Conservation (phyloP, 1,284 basidiomycete species). For the Leccinum ponderosum region DNA sequence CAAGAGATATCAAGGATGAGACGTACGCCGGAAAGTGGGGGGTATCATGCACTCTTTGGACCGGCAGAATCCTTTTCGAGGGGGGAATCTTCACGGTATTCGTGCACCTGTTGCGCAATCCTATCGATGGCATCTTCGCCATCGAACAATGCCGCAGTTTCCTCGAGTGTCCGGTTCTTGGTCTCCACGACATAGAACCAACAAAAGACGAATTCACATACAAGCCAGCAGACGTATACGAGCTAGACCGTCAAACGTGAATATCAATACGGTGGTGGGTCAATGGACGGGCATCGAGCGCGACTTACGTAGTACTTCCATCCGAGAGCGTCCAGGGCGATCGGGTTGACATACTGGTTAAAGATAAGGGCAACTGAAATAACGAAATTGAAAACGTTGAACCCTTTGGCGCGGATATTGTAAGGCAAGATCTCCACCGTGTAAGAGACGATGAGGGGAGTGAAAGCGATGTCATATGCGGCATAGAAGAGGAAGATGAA, state of each 20-base stretch:
- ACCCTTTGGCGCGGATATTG: conserved; percentile 74
- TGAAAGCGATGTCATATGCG: conserved; percentile 70
- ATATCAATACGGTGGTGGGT: background rate
- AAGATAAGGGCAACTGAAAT: conserved; percentile 70
- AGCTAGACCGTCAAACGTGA: conserved; percentile 36
- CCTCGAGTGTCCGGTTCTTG: conserved; percentile 69
- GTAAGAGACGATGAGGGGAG: conserved; percentile 74
- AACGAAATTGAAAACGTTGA: conserved; percentile 70
- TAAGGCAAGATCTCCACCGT: conserved; percentile 76
- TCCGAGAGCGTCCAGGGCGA: conserved; percentile 55
- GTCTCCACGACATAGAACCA: conserved; percentile 74
- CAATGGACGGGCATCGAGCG: background rate
- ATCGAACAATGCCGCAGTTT: conserved; percentile 75
- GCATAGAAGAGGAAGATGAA: conserved; percentile 79
- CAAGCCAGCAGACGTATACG: conserved; percentile 69
- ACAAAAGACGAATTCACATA: conserved; percentile 60
- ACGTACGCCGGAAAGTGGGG: background rate
- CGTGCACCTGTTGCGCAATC: conserved; percentile 36
- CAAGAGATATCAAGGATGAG: background rate
- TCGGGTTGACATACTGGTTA: conserved; percentile 82
- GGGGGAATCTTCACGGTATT: conserved; percentile 30
- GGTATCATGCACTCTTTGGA: conserved; percentile 12
- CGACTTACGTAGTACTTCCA: conserved; percentile 66
- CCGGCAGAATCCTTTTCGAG: conserved; percentile 35
- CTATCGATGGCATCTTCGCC: conserved; percentile 52